Conservation (phyloP, 768 basidiomycete genomes). For the Pulveroboletus sp. region DNA sequence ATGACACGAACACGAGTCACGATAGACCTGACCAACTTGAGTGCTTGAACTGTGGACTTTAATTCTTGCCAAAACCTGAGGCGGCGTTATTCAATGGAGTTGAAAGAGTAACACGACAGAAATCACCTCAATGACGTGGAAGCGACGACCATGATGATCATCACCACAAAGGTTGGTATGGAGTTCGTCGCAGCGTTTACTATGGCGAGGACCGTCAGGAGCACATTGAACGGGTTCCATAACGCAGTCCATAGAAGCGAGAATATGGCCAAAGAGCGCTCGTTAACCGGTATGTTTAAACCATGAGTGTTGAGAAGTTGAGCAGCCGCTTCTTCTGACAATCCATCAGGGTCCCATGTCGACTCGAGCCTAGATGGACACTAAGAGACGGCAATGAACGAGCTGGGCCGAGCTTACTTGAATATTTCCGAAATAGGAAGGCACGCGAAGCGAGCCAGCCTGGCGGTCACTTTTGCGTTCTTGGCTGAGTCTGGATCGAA, state of each 20-base stretch:
- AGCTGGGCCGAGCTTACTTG: conserved; percentile 10
- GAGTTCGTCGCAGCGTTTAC: conserved; percentile 33
- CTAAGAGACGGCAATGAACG: not conserved
- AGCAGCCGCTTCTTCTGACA: conserved; percentile 18
- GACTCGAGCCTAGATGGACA: conserved; percentile 21
- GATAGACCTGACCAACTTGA: conserved; percentile 31
- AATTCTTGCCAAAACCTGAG: conserved; percentile 32
- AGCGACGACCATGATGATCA: conserved; percentile 34
- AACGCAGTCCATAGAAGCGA: conserved; percentile 30
- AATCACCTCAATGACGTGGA: conserved; percentile 30
- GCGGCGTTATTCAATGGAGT: not conserved
- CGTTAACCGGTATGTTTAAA: conserved; percentile 26
- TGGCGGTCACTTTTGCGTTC: conserved; percentile 15
- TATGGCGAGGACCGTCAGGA: conserved; percentile 28
- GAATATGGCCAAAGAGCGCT: conserved; percentile 29
- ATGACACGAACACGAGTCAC: conserved; percentile 31
- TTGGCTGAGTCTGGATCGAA: conserved; percentile 24
- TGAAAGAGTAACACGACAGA: not conserved
- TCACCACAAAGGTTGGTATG: conserved; percentile 30
- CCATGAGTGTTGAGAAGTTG: conserved; percentile 22
- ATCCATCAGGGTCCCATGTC: conserved; percentile 21
- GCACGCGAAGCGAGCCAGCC: conserved; percentile 25
- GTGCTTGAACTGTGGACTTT: conserved; percentile 32
- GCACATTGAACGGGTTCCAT: conserved; percentile 33
- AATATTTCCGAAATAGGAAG: conserved; percentile 23